Percentiles rank a stretch among this genome's conserved stretches.
These are phyloP conservation scores for Sarocladiaceae sp. DNA, from an alignment of 2,329 filamentous ascomycete genomes.

Conservation along the genomic window DNA sequence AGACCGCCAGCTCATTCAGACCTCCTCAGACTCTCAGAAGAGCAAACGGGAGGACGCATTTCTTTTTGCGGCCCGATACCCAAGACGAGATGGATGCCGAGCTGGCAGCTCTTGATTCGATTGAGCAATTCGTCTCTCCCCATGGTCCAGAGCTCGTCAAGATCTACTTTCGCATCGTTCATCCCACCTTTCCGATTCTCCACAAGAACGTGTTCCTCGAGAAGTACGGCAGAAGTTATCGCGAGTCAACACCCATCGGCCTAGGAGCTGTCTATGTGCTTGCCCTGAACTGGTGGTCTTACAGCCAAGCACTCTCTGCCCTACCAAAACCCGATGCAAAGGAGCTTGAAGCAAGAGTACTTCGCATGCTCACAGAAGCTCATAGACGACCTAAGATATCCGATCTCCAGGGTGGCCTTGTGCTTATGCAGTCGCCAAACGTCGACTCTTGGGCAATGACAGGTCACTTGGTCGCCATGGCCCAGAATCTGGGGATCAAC, in stretches of 20 bases:
- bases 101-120: slow-evolving; percentile 37
- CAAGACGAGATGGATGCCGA: slow-evolving; percentile 13
- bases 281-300: slow-evolving; percentile 57
- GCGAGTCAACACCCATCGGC: slow-evolving; percentile 52
- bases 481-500: slow-evolving; percentile 53
- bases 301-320: slow-evolving; percentile 20
- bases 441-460: slow-evolving; percentile 28
- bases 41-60: slow-evolving; percentile 10
- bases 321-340: slow-evolving; percentile 30
- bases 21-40: slow-evolving; percentile 10
- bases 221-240: slow-evolving; percentile 51
- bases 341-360: slow-evolving; percentile 26
- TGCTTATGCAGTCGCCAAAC: slow-evolving; percentile 24
- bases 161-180: slow-evolving; percentile 59
- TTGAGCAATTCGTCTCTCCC: slow-evolving; percentile 56
- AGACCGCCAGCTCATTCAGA: slow-evolving; percentile 3
- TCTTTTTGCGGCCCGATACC: slow-evolving; percentile 12
- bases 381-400: slow-evolving; percentile 34
- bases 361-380: slow-evolving; percentile 26
- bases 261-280: slow-evolving; percentile 57
- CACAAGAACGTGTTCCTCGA: slow-evolving; percentile 57
- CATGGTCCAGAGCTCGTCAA: slow-evolving; percentile 60
- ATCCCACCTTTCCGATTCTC: slow-evolving; percentile 51
- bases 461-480: slow-evolving; percentile 48
- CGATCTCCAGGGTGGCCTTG: slow-evolving; percentile 36